Base-by-base conservation (phyloP, 2,329 filamentous ascomycete genomes). In the Sphaerostilbella broomeana region DNA sequence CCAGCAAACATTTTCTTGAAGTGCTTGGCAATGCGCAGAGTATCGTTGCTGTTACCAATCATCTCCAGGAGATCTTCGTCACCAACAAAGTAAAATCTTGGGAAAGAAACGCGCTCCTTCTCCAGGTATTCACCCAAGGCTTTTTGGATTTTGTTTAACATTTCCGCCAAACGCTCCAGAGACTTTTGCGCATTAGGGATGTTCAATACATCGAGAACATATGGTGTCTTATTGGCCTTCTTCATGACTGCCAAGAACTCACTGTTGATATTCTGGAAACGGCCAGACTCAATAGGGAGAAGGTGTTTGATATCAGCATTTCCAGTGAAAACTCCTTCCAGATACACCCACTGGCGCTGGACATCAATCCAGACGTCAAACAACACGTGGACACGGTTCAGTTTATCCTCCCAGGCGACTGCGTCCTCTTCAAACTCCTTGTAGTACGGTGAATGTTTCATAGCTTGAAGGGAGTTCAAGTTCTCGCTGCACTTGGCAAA, bases 1-100 rank as follows among this genome's bases (percentile, higher is more conserved):
- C 92, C 92, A 47, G 94, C 92, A 70, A 99, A 99, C 92, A 99
- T 99, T 72, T 99, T 99, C 62, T 94, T 90, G 70, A 99, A 88
- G 68, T 99, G 94, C 62, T 98, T 98, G 27, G 92, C 87, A 50
- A 98, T 94, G 39, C 92, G 88, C 45, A 92, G 68, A 8, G 90
- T 95, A 56, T 99, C 92, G 56, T 95, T 95, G 67, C 90, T 97
- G 62, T 99, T 99, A 58, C 92, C 92, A 49, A 99, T 99, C 66
- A 99, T 99, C 62, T 99, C 92, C 17, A 99, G 73, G 42, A 99
- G 69, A 63, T 99, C 92, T 58, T 99, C 94, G 55, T 99, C 94
- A 61, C 92, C 92, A 41, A 99, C 94, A 54, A 98, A 99, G 69
- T 99, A 99, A 70, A 99, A 99, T 43, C 92, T 81, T 30, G 92